Percentiles rank a stretch among this genome's conserved stretches.
These are phyloP conservation scores for Fusarium pseudonygamai DNA, from an alignment of 2,329 filamentous ascomycete genomes.

Conservation along the genomic window DNA sequence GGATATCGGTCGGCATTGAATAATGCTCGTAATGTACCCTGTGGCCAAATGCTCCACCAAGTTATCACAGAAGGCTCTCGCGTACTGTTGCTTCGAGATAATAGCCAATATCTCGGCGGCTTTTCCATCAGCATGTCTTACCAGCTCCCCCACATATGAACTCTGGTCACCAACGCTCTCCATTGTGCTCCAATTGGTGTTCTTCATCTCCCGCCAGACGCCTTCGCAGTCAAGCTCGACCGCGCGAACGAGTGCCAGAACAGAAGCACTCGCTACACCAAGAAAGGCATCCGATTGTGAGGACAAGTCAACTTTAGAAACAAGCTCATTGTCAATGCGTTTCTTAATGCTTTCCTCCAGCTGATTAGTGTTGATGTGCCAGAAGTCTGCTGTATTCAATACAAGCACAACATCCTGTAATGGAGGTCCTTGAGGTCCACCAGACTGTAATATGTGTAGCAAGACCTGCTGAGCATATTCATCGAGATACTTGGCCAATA, in stretches of 20 bases:
- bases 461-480: slow-evolving; percentile 95
- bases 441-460: slow-evolving; percentile 72
- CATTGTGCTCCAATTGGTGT: slow-evolving; percentile 93
- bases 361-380: slow-evolving; percentile 91
- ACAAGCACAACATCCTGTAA: slow-evolving; percentile 85
- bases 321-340: slow-evolving; percentile 83
- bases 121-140: slow-evolving; percentile 76
- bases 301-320: slow-evolving; percentile 82
- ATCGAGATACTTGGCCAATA: slow-evolving; percentile 91
- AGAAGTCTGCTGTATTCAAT: slow-evolving; percentile 97
- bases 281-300: slow-evolving; percentile 95
- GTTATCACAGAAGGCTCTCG: slow-evolving; percentile 93
- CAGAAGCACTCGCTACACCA: slow-evolving; percentile 88
- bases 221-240: slow-evolving; percentile 86
- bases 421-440: slow-evolving; percentile 60
- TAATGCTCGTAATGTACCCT: slow-evolving; percentile 83
- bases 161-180: slow-evolving; percentile 94
- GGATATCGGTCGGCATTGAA: slow-evolving; percentile 88
- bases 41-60: slow-evolving; percentile 88
- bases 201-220: slow-evolving; percentile 96
- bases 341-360: slow-evolving; percentile 95
- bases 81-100: slow-evolving; percentile 91
- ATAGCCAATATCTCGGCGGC: slow-evolving; percentile 79
- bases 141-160: slow-evolving; percentile 85
- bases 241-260: slow-evolving; percentile 83